Percentiles rank a stretch among this genome's conserved stretches.
Evolutionary conservation across 148 eudicot species (phyloP).

Genomic region (Arctostaphylos glauca): DNA sequence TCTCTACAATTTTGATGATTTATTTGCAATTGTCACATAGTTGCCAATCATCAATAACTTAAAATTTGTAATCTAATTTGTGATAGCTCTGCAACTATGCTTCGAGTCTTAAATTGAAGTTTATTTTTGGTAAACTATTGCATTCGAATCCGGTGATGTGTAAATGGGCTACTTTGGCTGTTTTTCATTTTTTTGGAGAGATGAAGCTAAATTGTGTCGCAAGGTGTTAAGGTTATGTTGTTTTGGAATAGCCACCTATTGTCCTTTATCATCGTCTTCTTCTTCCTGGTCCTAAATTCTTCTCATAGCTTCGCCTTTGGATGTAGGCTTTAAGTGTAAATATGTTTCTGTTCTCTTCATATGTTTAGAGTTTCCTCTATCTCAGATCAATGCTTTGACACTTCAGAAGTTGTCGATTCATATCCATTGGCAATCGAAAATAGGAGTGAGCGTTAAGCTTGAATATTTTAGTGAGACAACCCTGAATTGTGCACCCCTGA

Average conservation of each 20-base stretch:
- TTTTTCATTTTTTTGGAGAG: not conserved
- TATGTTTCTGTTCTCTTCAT: not conserved
- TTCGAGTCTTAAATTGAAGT: not conserved
- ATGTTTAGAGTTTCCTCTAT: not conserved
- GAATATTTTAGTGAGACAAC: not conserved
- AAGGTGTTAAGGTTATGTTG: not conserved
- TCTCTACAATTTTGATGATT: conserved; percentile 4
- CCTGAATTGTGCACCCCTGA: not conserved
- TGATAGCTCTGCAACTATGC: not conserved
- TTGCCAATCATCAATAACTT: not conserved
- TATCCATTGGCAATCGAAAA: not conserved
- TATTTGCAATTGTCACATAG: not conserved
- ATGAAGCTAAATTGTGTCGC: not conserved
- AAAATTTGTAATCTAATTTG: not conserved
- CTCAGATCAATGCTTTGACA: not conserved
- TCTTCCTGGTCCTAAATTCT: not conserved
- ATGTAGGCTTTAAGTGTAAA: not conserved
- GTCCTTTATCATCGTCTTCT: not conserved
- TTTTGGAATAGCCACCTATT: not conserved
- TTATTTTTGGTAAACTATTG: not conserved
- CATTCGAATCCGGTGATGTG: not conserved
- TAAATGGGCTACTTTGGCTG: not conserved
- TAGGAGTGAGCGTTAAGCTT: not conserved
- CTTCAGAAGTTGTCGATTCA: not conserved
- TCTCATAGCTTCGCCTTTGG: not conserved